phyloP scores from a whole-genome alignment of 345 rosid species.

The Gossypium mustelinum region DNA sequence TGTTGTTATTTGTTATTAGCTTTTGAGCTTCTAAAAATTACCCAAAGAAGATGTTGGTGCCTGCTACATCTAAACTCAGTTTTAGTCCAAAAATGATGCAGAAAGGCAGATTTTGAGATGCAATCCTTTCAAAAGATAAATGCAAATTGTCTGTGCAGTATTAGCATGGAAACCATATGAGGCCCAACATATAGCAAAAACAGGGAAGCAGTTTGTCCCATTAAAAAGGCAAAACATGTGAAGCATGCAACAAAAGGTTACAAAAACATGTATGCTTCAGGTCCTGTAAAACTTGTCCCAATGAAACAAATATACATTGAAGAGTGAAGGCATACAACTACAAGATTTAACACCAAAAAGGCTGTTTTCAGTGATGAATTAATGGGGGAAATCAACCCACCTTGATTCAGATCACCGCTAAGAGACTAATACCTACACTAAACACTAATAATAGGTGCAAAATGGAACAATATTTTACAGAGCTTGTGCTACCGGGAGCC shows the following conservation, averaged over 20 bases:
- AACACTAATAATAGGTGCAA: conserved; percentile 19
- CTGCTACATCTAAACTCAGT: neutral
- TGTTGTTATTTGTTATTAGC: neutral
- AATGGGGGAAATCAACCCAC: neutral
- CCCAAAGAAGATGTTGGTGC: neutral
- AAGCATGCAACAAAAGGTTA: neutral
- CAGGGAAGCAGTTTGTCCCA: neutral
- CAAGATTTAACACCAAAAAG: conserved; percentile 7
- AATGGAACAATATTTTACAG: conserved; percentile 33
- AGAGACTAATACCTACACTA: conserved; percentile 19
- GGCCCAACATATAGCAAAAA: neutral
- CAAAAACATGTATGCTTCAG: neutral
- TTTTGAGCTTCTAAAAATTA: neutral
- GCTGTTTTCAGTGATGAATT: neutral
- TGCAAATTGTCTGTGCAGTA: conserved; percentile 10
- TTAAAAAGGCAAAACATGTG: neutral
- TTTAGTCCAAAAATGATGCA: neutral
- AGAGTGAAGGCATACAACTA: conserved; percentile 10
- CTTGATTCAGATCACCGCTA: conserved; percentile 15
- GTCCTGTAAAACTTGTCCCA: neutral
- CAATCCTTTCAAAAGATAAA: neutral
- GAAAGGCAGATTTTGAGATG: neutral
- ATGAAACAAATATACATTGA: conserved; percentile 25
- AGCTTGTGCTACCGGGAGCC: conserved; percentile 33
- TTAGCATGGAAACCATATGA: neutral